These are phyloP conservation scores for Aspergillus campestris DNA, from an alignment of 495 filamentous ascomycete species.

Conservation along the genomic window DNA sequence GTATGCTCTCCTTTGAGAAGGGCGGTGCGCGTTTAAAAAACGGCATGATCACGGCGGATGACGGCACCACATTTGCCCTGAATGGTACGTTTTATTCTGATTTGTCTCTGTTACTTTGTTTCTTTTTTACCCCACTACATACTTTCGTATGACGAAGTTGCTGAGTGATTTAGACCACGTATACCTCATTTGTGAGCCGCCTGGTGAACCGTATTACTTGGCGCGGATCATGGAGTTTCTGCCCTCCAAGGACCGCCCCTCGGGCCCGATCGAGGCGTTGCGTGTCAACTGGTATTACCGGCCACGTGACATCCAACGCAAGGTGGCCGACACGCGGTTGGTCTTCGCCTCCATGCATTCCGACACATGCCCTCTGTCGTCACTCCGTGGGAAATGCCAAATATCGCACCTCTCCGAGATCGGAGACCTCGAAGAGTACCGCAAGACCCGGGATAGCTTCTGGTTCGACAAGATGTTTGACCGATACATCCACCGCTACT, in stretches of 20 bases:
- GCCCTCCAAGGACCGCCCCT: conserved; percentile 63
- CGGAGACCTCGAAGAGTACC: conserved; percentile 69
- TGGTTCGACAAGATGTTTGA: conserved; percentile 98
- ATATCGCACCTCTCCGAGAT: conserved; percentile 86
- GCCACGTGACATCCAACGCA: conserved; percentile 88
- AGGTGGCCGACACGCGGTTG: conserved; percentile 77
- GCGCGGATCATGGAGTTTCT: conserved; percentile 97
- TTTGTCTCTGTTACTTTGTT: conserved; percentile 6
- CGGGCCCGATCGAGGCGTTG: conserved; percentile 71
- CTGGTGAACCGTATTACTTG: conserved; percentile 95
- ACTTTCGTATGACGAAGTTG: conserved; percentile 13
- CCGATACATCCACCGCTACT: conserved; percentile 94
- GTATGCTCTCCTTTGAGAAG: conserved; percentile 81
- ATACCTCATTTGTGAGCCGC: conserved; percentile 95
- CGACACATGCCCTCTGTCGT: conserved; percentile 85
- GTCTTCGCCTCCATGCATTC: conserved; percentile 98
- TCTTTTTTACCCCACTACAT: conserved; percentile 4
- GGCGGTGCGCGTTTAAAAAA: conserved; percentile 60
- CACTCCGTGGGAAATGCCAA: conserved; percentile 84
- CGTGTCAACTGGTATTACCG: conserved; percentile 98
- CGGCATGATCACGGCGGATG: conserved; percentile 77
- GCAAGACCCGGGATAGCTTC: conserved; percentile 75
- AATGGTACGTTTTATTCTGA: conserved; percentile 61
- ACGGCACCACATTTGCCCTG: conserved; percentile 71
- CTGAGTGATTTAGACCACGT: conserved; percentile 64